Conservation (phyloP, 1,284 basidiomycete genomes). For the Ceratobasidium sp. region DNA sequence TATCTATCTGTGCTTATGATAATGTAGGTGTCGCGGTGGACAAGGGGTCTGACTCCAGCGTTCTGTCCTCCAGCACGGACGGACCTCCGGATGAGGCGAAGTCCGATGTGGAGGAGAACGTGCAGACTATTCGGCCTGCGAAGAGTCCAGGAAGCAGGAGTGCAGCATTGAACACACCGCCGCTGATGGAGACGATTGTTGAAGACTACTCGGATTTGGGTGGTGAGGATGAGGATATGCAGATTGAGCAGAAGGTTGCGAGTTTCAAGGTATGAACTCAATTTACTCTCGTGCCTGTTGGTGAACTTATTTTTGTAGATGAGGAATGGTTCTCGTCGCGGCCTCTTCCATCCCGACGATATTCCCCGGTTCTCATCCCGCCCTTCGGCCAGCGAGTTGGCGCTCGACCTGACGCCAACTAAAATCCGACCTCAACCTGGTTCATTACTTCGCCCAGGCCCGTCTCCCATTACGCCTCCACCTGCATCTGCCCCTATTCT, state of each 20-base stretch:
- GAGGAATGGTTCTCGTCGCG: slow-evolving; percentile 74
- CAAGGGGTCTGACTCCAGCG: slow-evolving; percentile 44
- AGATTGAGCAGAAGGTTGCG: slow-evolving; percentile 78
- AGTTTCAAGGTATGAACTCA: slow-evolving; percentile 74
- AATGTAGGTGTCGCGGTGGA: slow-evolving; percentile 60
- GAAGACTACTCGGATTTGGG: slow-evolving; percentile 93
- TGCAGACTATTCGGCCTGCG: slow-evolving; percentile 76
- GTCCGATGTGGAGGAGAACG: slow-evolving; percentile 74
- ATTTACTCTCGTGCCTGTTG: not conserved
- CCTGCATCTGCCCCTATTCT: slow-evolving; percentile 40
- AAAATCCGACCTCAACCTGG: slow-evolving; percentile 38
- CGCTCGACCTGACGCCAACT: slow-evolving; percentile 46
- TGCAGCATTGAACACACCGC: slow-evolving; percentile 69
- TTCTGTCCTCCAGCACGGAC: slow-evolving; percentile 55
- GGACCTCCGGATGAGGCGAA: slow-evolving; percentile 56
- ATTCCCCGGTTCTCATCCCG: slow-evolving; percentile 56
- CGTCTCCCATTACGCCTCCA: slow-evolving; percentile 45
- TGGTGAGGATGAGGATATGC: slow-evolving; percentile 75
- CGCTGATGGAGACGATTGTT: slow-evolving; percentile 70
- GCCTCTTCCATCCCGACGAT: slow-evolving; percentile 88
- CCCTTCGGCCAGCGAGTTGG: slow-evolving; percentile 26
- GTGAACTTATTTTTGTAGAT: slow-evolving; percentile 55
- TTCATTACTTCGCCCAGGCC: not conserved
- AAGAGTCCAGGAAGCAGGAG: slow-evolving; percentile 66
- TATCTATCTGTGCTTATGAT: not conserved